A percentile compares a stretch with the other conserved stretches of the same genome.
Evolutionary conservation across 2,329 filamentous ascomycete species (phyloP).

Genomic region (Chaetomiaceae sp.): DNA sequence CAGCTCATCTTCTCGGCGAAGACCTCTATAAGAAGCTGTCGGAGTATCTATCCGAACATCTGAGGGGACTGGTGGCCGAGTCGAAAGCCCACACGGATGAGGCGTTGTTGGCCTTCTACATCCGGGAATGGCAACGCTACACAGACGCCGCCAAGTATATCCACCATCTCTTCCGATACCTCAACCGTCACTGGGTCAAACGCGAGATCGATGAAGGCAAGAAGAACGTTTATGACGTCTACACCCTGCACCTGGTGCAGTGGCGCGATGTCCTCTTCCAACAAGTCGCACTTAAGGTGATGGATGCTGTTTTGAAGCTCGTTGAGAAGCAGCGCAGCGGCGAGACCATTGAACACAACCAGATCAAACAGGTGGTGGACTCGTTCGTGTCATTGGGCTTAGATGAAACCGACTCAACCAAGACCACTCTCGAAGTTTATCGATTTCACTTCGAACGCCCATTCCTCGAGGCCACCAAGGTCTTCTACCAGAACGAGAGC

Average conservation of each 20-base stretch:
- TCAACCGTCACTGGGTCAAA: conserved; percentile 99
- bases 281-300: conserved; percentile 79
- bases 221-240: conserved; percentile 97
- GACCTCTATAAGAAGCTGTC: conserved; percentile 92
- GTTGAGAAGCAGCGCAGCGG: conserved; percentile 97
- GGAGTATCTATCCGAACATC: conserved; percentile 74
- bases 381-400: conserved; percentile 93
- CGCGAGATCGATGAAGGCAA: conserved; percentile 98
- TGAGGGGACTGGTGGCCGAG: conserved; percentile 63
- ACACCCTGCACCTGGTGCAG: conserved; percentile 90
- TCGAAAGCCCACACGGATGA: conserved; percentile 84
- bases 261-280: conserved; percentile 92
- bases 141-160: conserved; percentile 95
- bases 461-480: conserved; percentile 77
- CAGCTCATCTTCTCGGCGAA: conserved; percentile 92
- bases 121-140: conserved; percentile 93
- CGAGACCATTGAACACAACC: conserved; percentile 93
- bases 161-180: conserved; percentile 91
- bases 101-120: conserved; percentile 86
- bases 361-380: conserved; percentile 96
- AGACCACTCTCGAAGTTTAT: conserved; percentile 94
- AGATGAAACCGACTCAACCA: conserved; percentile 87
- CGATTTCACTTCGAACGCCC: conserved; percentile 87
- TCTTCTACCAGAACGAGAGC: conserved; percentile 89
- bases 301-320: conserved; percentile 89